Base-by-base conservation (phyloP, 192 early-diverging fungal species). In the Coemansia sp. region DNA sequence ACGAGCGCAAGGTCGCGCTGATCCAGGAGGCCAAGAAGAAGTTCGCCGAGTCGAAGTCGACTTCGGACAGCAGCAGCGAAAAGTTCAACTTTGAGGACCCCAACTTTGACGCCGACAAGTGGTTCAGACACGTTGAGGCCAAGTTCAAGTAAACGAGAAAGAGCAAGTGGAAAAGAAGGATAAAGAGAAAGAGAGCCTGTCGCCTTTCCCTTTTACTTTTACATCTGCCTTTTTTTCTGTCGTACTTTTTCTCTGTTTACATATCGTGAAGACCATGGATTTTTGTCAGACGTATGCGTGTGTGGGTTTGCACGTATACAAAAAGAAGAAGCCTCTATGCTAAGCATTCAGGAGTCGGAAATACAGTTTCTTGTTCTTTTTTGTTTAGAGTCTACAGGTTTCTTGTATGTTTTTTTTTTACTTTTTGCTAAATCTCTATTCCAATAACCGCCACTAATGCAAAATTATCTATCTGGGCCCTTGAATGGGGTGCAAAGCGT, bases 1-100 rank as follows among this genome's bases (percentile, higher is more conserved):
- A 81, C 45, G 68, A 56, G 4, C 78, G 62, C 72, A 74, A 81
- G 69, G 65, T 81, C 25, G 65, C 71, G 1, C 54, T 81, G 65
- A 81, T 81, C 39, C 72, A 71, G 57, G 78, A 81, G 56, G 78
- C 78, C 45, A 81, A 75, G 66, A 75, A 57, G 58, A 71, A 81
- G 66, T 81, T 58, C 46, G 72, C 78, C 16, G 78, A 69, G 49
- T 36, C 59, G 30, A 70, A 73, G 66, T 56, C 76, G 18, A 14
- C 66, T 18, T 6, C 25, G 10, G 52, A 54, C 18, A 48, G 59
- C 53, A 55, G 63, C 55, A 36, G 34, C 32, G 52, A 55, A 34
- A 51, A 34, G 39, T 78, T 78, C 29, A 71, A 78, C 69, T 75
- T 75, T 67, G 64, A 67, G 22, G 69, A 71, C 51, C 69, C 73